These are phyloP conservation scores for Zopfochytrium polystomum DNA, from an alignment of 371 early-diverging fungal species.

Conservation along the genomic window DNA sequence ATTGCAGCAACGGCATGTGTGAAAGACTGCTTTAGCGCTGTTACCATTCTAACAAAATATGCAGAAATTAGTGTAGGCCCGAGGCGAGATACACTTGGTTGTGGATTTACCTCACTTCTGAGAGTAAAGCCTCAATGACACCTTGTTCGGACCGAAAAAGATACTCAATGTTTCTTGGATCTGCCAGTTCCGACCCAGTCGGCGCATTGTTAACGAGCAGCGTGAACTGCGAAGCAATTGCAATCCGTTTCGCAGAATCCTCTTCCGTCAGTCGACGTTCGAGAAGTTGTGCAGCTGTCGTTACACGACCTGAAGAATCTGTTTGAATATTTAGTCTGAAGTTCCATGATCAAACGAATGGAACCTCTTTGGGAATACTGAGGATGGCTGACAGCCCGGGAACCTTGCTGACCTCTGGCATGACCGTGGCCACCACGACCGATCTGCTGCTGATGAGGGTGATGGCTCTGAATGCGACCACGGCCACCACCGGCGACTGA, in stretches of 20 bases:
- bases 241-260: slow-evolving; percentile 22
- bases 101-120: slow-evolving; percentile 23
- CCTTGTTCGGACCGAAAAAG: slow-evolving; percentile 1
- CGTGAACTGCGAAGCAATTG: slow-evolving; percentile 21
- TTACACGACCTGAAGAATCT: no score
- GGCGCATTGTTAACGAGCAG: slow-evolving; percentile 3
- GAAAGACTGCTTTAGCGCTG: slow-evolving; percentile 23
- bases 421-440: no score
- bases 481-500: no score
- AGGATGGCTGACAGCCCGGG: no score
- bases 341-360: no score
- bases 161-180: slow-evolving; percentile 6
- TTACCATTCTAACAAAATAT: slow-evolving; percentile 19
- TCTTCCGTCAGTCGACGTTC: no score
- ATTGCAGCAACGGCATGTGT: slow-evolving; percentile 24
- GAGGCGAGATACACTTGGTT: not conserved
- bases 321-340: no score
- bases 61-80: not conserved
- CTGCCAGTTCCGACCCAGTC: slow-evolving; percentile 4
- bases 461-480: no score
- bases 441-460: no score
- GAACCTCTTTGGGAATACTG: no score
- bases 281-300: no score
- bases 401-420: no score
- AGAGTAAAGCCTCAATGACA: slow-evolving; percentile 15